A percentile compares a stretch with the other conserved stretches of the same genome.
Evolutionary conservation across 139 green algal genomes (phyloP).

Genomic region (Spirogloea muscicola): DNA sequence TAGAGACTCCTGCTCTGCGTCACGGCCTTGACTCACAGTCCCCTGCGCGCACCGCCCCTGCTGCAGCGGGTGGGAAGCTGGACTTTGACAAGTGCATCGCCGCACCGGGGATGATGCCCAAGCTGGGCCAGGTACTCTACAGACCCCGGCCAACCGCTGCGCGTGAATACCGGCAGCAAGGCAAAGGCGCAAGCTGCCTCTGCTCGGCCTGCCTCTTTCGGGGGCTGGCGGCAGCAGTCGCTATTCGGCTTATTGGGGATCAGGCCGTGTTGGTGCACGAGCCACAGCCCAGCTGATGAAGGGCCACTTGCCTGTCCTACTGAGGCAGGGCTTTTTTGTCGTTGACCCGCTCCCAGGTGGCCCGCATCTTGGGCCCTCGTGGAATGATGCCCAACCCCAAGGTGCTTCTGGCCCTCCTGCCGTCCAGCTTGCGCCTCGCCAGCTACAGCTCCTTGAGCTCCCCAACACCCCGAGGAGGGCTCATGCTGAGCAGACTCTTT

Average conservation of each 20-base stretch:
- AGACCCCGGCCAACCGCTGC: background rate
- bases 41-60: background rate
- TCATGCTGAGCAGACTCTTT: no score
- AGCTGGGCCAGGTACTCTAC: conserved; percentile 56
- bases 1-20: no score
- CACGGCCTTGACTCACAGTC: no score
- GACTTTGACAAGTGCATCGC: conserved; percentile 46
- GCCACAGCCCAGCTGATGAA: background rate
- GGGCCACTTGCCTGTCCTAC: background rate
- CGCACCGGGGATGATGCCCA: conserved; percentile 80
- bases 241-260: background rate
- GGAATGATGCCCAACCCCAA: conserved; percentile 98
- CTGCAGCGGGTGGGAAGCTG: conserved; percentile 40
- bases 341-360: conserved; percentile 60
- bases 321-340: background rate
- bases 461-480: no score
- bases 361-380: conserved; percentile 75
- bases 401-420: no score
- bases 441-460: no score
- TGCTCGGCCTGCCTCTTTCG: background rate
- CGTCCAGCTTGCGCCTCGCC: no score
- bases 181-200: background rate
- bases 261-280: background rate
- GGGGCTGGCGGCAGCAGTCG: background rate
- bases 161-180: background rate